phyloP scores from a whole-genome alignment of 2,329 filamentous ascomycete genomes.

The Amylocarpus encephaloides region DNA sequence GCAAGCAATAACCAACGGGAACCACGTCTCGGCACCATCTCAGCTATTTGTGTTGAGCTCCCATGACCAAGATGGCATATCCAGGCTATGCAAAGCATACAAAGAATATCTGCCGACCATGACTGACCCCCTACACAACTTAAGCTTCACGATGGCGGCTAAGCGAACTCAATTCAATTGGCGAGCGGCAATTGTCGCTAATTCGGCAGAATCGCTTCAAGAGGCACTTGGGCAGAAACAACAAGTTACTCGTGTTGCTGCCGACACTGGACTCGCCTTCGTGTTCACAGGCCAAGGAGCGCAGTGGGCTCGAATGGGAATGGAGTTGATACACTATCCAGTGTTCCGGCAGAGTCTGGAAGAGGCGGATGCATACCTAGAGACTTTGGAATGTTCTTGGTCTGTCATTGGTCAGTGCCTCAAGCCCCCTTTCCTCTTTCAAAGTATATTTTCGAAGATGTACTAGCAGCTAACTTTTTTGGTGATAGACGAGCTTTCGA shows the following conservation, averaged over 20 bases:
- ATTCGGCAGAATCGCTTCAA: background rate
- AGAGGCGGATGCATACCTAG: constrained; percentile 15
- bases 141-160: background rate
- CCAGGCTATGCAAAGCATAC: background rate
- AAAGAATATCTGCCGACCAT: background rate
- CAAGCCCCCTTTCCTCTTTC: background rate
- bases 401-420: background rate
- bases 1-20: background rate
- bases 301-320: constrained; percentile 19
- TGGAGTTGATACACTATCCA: constrained; percentile 9
- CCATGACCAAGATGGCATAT: background rate
- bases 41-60: background rate
- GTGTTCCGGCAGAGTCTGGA: constrained; percentile 13
- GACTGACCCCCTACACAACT: background rate
- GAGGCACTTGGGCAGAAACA: background rate
- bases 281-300: constrained; percentile 22
- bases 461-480: background rate
- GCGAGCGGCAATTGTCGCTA: background rate
- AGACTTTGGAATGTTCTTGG: background rate
- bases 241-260: background rate
- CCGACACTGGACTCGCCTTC: background rate
- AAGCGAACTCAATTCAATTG: background rate
- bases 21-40: background rate
- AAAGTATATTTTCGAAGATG: background rate
- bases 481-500: background rate